These are phyloP conservation scores for Sedum album DNA, from an alignment of 164 flowering plant genomes.

Conservation along the genomic window DNA sequence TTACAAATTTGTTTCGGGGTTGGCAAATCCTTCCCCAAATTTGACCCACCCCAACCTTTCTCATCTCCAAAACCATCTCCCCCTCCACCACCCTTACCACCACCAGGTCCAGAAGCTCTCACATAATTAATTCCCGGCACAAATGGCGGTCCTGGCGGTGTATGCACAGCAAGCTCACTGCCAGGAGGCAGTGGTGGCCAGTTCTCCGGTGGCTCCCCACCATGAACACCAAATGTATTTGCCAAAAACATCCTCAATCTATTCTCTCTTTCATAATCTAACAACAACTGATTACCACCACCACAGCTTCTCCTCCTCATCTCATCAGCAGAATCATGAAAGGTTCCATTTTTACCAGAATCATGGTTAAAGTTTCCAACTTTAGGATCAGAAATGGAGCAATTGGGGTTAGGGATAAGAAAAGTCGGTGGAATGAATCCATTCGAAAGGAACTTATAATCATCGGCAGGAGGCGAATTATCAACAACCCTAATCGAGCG, in stretches of 20 bases:
- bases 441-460: not conserved
- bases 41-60: constrained; percentile 75
- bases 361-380: not conserved
- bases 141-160: constrained; percentile 80
- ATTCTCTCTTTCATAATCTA: constrained; percentile 15
- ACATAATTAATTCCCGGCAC: constrained; percentile 62
- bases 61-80: constrained; percentile 26
- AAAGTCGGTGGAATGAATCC: not conserved
- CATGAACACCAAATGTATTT: constrained; percentile 53
- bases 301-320: not conserved
- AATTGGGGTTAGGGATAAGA: not conserved
- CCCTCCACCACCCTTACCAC: constrained; percentile 8
- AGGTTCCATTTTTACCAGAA: not conserved
- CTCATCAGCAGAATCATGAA: not conserved
- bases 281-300: not conserved
- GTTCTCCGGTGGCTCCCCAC: constrained; percentile 60
- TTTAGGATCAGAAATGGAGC: not conserved
- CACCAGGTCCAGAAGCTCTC: constrained; percentile 30
- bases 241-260: constrained; percentile 46
- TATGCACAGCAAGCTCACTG: constrained; percentile 75
- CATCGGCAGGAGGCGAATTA: not conserved
- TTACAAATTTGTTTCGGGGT: constrained; percentile 91
- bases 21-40: constrained; percentile 75
- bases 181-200: constrained; percentile 33
- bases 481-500: not conserved